Evolutionary conservation across 169 alveolate species (phyloP).

Genomic region (Amoebophrya sp.): DNA sequence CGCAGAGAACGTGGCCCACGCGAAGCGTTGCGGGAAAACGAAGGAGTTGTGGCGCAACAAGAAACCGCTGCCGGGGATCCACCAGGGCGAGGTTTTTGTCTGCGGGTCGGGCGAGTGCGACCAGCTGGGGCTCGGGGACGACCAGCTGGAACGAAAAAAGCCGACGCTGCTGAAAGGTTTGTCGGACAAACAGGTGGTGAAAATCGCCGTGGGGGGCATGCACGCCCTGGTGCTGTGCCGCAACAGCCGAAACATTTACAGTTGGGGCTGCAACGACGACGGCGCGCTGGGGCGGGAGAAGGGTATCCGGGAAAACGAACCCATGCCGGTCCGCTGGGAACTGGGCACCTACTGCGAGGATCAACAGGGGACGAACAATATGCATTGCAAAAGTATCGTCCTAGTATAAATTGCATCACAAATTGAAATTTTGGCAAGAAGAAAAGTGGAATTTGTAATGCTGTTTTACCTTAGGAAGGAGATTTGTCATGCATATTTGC

Average conservation of each 20-base stretch:
- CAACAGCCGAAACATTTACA: background rate
- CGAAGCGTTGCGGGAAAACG: background rate
- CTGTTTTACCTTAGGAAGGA: no score
- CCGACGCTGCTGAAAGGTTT: background rate
- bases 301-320: background rate
- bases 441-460: no score
- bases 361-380: no score
- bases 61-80: background rate
- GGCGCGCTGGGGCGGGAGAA: background rate
- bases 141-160: background rate
- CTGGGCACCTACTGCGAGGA: no score
- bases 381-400: no score
- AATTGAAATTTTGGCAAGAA: no score
- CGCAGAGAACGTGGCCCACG: background rate
- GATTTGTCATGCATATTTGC: no score
- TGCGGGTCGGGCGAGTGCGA: slow-evolving; percentile 18
- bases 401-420: no score
- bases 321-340: no score
- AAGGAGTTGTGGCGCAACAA: background rate
- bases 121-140: background rate
- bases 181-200: background rate
- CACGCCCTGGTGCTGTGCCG: background rate
- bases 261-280: slow-evolving; percentile 18
- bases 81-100: background rate
- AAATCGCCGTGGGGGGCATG: background rate